These are phyloP conservation scores for Panaeolus cyanescens DNA, from an alignment of 768 basidiomycete genomes.

Conservation along the genomic window DNA sequence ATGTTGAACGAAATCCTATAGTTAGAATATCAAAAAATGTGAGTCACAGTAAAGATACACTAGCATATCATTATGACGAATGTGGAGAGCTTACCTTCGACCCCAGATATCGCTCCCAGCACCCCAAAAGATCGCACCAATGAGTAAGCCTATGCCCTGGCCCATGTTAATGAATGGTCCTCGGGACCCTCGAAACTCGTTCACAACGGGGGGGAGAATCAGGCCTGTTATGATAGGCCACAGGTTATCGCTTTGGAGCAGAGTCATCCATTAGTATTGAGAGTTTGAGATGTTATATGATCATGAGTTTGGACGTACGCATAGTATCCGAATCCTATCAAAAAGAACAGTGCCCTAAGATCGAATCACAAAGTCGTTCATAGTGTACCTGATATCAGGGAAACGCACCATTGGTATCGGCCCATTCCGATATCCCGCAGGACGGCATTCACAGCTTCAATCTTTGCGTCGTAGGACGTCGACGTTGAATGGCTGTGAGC, in stretches of 20 bases:
- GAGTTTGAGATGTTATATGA: neutral
- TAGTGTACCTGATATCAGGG: neutral
- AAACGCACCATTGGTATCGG: constrained; percentile 29
- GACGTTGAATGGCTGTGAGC: too few relatives aligned
- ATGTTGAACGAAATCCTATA: constrained; percentile 65
- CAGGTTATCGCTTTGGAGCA: constrained; percentile 24
- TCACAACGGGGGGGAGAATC: constrained; percentile 61
- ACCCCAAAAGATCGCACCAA: constrained; percentile 73
- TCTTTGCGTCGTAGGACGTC: constrained; percentile 15
- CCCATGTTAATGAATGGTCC: constrained; percentile 68
- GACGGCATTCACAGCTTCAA: constrained; percentile 16
- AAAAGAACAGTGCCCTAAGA: constrained; percentile 26
- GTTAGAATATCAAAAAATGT: neutral
- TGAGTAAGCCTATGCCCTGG: constrained; percentile 70
- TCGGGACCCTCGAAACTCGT: constrained; percentile 59
- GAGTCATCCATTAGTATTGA: neutral
- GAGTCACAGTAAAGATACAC: neutral
- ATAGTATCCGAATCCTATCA: constrained; percentile 33
- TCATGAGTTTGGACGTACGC: constrained; percentile 16
- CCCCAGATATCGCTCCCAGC: constrained; percentile 73
- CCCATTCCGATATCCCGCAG: constrained; percentile 29
- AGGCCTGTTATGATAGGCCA: constrained; percentile 37
- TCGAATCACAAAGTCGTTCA: too few relatives aligned
- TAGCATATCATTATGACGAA: neutral
- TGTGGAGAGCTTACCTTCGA: constrained; percentile 41